Evolutionary conservation across 441 rosid species (phyloP), one percentile per base, ranked within the genome.

Genomic region (Pelargonium cotyledonis): DNA sequence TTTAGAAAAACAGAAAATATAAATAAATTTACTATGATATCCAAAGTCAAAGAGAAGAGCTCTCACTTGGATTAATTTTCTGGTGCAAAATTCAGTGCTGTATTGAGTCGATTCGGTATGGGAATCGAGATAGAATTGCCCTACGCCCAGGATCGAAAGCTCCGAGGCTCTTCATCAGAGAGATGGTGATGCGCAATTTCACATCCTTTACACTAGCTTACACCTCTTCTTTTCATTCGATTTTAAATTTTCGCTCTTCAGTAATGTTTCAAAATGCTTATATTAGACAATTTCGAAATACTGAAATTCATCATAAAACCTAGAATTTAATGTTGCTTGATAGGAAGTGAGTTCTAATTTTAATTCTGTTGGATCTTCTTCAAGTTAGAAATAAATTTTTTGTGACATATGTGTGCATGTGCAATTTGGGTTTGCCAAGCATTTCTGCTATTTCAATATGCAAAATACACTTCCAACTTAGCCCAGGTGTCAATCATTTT

Each of bases 181-280:
- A 94, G 78, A 89, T 94, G 89, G 82, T 91, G 7, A 91, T 94
- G 99, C 78, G 75, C 71, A 90, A 91, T 82, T 91, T 94, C 81
- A 94, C 91, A 76, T 94, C 98, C 95, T 58, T 93, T 93, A 62
- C 97, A 94, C 85, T 89, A 94, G 96, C 96, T 94, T 70, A 60
- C 78, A 76, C 76, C 73, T 75, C 72, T 72, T 44, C 8, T 38
- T 21, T 53, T 51, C 23, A 16, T 16, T 67, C 43, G 11, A 0
- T 19, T 46, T 65, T 62, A 63, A 6, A 9, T 5, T 61, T 57
- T 57, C 38, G 26, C 2, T 0, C 26, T 23, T 23, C 26, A 23
- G 26, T 23, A 23, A 23, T 23, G 26, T 23, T 23, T 23, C 26
- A 23, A 23, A 23, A 23, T 23, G 26, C n/a, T n/a, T n/a, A n/a